Base-by-base conservation (phyloP, 139 green algal genomes). In the Pseudopediastrum boryanum region DNA sequence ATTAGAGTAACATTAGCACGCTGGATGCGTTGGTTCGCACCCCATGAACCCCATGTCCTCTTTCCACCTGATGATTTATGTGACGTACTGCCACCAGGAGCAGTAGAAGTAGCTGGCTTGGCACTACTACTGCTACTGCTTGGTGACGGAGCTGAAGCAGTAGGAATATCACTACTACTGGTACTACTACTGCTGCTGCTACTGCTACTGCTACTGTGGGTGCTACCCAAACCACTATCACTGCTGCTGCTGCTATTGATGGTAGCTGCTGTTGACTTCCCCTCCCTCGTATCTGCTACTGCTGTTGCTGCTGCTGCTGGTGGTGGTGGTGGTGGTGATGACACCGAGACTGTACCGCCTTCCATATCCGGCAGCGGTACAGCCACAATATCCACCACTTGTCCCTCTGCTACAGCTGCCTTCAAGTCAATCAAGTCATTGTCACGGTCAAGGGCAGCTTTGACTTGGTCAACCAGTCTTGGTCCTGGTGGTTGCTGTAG, bases 11-110 rank as follows among this genome's bases (percentile, higher is more conserved):
- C 71, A 48, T 71, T 54, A 9, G 79, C 71, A 48, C 31, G 27
- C 21, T 54, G 62, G 63, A 85, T 85, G 41, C 79, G 61, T 35
- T 25, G 71, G 64, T 80, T 79, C 21, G 23, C 29, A 7, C 12
- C 29, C 79, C 79, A 85, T 23, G 71, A n/a, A 19, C 79, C 79
- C 79, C 79, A 85, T 10, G 79, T 67, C 25, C 78, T 59, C 31
- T 62, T 44, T 23, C 75, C 48, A 7, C 46, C n/a, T 29, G 50
- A 42, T 23, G 46, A 23, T 31, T 41, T 66, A 50, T 36, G 46
- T 21, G n/a, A 58, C 36, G 36, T 62, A 7, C 27, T 29, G 46
- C 31, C 44, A 21, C 1, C 27, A 3, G 43, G 27, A 52, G 43
- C 46, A 41, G n/a, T 61, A 44, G 71, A 25, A 63, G 62, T 43